A percentile compares a stretch with the other conserved stretches of the same genome.
phyloP scores from a whole-genome alignment of 441 rosid species.

The Populus hybrid region DNA sequence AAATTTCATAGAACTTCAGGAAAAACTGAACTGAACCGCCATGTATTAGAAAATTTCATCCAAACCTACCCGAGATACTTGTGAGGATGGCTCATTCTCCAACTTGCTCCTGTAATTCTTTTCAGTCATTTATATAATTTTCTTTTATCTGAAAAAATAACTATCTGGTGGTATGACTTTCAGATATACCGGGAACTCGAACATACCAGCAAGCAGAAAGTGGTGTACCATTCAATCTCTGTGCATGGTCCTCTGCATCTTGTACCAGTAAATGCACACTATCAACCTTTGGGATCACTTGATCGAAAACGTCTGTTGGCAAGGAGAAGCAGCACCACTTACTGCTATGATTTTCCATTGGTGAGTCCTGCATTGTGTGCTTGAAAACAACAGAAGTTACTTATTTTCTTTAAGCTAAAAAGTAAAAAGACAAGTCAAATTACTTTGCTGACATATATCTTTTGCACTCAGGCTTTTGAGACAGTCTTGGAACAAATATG shows the following conservation, averaged over 20 bases:
- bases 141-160: neutral
- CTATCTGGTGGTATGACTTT: conserved; percentile 24
- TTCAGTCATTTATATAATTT: neutral
- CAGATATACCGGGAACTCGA: conserved; percentile 96
- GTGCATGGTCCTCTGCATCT: conserved; percentile 64
- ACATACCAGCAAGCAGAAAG: conserved; percentile 49
- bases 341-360: conserved; percentile 98
- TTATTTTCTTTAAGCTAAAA: neutral
- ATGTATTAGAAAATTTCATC: neutral
- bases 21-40: neutral
- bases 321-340: conserved; percentile 84
- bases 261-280: conserved; percentile 55
- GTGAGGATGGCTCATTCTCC: neutral
- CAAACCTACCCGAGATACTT: neutral
- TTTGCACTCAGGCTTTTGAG: conserved; percentile 77
- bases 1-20: neutral
- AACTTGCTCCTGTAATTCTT: neutral
- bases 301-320: conserved; percentile 86
- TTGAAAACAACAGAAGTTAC: conserved; percentile 1
- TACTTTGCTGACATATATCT: conserved; percentile 17
- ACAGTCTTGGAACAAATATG: conserved; percentile 80
- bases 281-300: conserved; percentile 74
- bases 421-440: conserved; percentile 9
- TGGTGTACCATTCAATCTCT: conserved; percentile 69
- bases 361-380: conserved; percentile 42